Percentiles rank a stretch among this genome's conserved stretches.
These are phyloP conservation scores for Neophaeococcomyces aloes DNA, from an alignment of 2,329 filamentous ascomycete species.

Conservation along the genomic window DNA sequence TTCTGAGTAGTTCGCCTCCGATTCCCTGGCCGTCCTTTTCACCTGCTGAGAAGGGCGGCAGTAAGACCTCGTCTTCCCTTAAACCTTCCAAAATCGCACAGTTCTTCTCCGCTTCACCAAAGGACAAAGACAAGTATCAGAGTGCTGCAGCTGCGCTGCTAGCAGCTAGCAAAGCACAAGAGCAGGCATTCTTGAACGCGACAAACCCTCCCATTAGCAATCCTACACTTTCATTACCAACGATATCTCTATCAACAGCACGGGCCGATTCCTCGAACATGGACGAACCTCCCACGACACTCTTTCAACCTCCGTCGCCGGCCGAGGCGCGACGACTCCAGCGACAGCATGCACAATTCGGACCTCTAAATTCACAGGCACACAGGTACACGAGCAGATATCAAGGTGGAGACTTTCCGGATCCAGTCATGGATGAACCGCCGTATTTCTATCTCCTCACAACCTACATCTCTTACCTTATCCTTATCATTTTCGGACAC, in stretches of 20 bases:
- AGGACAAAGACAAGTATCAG: slow-evolving; percentile 53
- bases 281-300: slow-evolving; percentile 63
- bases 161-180: slow-evolving; percentile 51
- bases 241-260: slow-evolving; percentile 82
- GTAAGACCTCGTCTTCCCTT: slow-evolving; percentile 29
- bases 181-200: slow-evolving; percentile 52
- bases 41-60: slow-evolving; percentile 41
- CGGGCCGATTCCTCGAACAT: slow-evolving; percentile 63
- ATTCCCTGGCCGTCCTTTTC: slow-evolving; percentile 40
- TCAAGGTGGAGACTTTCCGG: slow-evolving; percentile 65
- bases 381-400: slow-evolving; percentile 88
- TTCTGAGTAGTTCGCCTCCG: slow-evolving; percentile 43
- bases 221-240: slow-evolving; percentile 68
- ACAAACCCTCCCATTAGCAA: slow-evolving; percentile 53
- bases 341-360: slow-evolving; percentile 81
- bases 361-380: slow-evolving; percentile 64
- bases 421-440: slow-evolving; percentile 86
- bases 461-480: slow-evolving; percentile 95
- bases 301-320: slow-evolving; percentile 81
- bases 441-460: slow-evolving; percentile 95
- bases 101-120: slow-evolving; percentile 72
- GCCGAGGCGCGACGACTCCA: slow-evolving; percentile 67
- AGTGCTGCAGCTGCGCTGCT: slow-evolving; percentile 51
- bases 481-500: slow-evolving; percentile 91
- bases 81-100: slow-evolving; percentile 70